phyloP scores from a whole-genome alignment of 106 monocot species.

The Platanthera guangdongensis region DNA sequence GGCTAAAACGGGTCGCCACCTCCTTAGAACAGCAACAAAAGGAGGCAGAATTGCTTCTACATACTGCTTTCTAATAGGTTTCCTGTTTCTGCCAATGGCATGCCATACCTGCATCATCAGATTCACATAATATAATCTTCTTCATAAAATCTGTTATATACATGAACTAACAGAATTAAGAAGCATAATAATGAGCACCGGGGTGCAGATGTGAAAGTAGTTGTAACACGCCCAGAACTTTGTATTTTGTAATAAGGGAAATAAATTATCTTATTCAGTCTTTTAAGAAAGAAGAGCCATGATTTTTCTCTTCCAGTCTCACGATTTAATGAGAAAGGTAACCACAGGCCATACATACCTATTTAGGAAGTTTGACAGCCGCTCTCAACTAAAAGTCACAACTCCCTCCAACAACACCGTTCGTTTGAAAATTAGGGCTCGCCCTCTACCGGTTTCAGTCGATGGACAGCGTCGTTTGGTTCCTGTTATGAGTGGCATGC shows the following conservation, averaged over 20 bases:
- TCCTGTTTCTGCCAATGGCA: slow-evolving; percentile 75
- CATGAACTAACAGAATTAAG: background rate
- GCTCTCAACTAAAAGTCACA: too few relatives aligned
- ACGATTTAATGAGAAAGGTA: too few relatives aligned
- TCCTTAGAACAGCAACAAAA: slow-evolving; percentile 83
- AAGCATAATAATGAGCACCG: background rate
- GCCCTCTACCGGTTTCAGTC: too few relatives aligned
- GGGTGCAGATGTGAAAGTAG: background rate
- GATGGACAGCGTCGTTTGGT: too few relatives aligned
- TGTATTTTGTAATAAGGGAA: background rate
- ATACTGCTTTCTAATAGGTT: slow-evolving; percentile 72
- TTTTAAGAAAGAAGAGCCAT: too few relatives aligned
- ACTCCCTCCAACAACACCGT: too few relatives aligned
- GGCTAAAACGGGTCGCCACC: slow-evolving; percentile 92
- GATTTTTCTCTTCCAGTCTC: too few relatives aligned
- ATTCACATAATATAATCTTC: background rate
- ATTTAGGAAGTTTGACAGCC: too few relatives aligned
- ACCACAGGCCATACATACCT: too few relatives aligned
- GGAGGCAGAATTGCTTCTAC: slow-evolving; percentile 86
- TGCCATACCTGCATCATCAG: slow-evolving; percentile 81
- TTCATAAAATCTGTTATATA: background rate
- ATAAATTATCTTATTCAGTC: too few relatives aligned
- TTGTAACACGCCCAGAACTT: background rate
- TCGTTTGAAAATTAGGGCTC: too few relatives aligned
- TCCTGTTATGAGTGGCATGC: too few relatives aligned